Evolutionary conservation across 176 grass and related monocot genomes (phyloP), one percentile per base, ranked within the genome.

Genomic region (Carex littledalei): DNA sequence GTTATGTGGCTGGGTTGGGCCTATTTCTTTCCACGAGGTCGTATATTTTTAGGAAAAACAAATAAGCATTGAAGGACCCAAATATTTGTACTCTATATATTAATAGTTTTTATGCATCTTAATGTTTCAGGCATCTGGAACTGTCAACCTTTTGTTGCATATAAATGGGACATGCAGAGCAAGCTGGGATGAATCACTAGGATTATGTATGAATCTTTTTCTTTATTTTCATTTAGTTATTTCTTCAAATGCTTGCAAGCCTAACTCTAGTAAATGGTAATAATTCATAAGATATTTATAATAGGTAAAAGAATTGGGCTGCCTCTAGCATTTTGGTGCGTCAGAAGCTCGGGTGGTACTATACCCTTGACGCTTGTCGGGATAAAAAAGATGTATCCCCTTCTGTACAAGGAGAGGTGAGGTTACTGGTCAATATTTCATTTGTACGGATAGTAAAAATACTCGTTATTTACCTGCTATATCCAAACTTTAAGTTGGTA

Each of bases 341-440:
- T 98, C 67, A 94, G 94, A 91, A 79, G 61, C 81, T 90, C 86
- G 15, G 95, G 95, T 67, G 95, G 95, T 80, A 90, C 73, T 79
- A 81, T 94, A 63, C 93, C 95, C 47, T 90, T 70, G 89, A 93
- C 95, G 78, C 87, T 98, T 84, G 85, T 93, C 35, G 95, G 95
- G 63, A 71, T 98, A 56, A 86, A 88, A 88, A 93, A 89, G 85
- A 87, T 94, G 75, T 98, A 98, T 88, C 95, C 95, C 63, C 18
- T 98, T 85, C 34, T 93, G 11, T 94, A 93, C 82, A 91, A 84
- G 92, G 95, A 94, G 84, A 98, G 95, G 95, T 98, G 87, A 88
- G 71, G 20, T 9, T 59, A 69, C 35, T 53, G 84, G 61, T 78
- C 3, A 53, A 70, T 45, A 71, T 71, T 78, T 24, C 20, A 31